Evolutionary conservation across 2,329 filamentous ascomycete species (phyloP).

Genomic region (Hypoxylon sp.): DNA sequence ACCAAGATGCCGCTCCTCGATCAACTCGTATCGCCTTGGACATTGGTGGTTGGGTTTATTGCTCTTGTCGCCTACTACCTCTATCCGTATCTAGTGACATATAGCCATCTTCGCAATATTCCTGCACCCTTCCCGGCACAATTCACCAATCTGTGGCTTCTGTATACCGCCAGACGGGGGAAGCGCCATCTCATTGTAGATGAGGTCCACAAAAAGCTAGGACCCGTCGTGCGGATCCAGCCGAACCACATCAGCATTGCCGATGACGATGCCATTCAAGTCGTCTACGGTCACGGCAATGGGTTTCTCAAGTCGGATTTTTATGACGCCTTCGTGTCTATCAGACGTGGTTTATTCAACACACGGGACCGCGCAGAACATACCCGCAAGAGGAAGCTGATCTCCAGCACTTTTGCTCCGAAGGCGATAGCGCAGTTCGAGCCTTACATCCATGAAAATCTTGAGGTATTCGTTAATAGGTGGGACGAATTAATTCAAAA

Average conservation of each 20-base stretch:
- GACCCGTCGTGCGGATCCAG: constrained; percentile 85
- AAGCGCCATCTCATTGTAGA: constrained; percentile 77
- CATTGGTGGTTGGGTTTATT: constrained; percentile 62
- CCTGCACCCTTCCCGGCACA: constrained; percentile 74
- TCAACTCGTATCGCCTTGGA: constrained; percentile 63
- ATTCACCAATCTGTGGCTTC: constrained; percentile 86
- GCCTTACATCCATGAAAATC: constrained; percentile 86
- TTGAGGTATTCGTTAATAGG: constrained; percentile 79
- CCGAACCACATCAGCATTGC: constrained; percentile 88
- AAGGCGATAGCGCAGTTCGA: constrained; percentile 89
- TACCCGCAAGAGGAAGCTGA: constrained; percentile 88
- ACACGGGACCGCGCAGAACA: constrained; percentile 87
- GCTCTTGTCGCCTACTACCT: constrained; percentile 69
- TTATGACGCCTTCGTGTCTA: constrained; percentile 93
- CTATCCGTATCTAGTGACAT: constrained; percentile 73
- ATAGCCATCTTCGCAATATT: constrained; percentile 65
- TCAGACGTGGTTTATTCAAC: constrained; percentile 89
- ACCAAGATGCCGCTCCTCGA: constrained; percentile 55
- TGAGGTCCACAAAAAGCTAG: constrained; percentile 79
- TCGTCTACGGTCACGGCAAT: constrained; percentile 85
- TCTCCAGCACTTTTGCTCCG: constrained; percentile 87
- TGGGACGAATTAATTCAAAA: constrained; percentile 75
- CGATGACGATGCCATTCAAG: constrained; percentile 81
- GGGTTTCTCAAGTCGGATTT: constrained; percentile 85
- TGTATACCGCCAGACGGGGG: constrained; percentile 76